Base-by-base conservation (phyloP, 306 rosid genomes). In the Cicer judaicum region DNA sequence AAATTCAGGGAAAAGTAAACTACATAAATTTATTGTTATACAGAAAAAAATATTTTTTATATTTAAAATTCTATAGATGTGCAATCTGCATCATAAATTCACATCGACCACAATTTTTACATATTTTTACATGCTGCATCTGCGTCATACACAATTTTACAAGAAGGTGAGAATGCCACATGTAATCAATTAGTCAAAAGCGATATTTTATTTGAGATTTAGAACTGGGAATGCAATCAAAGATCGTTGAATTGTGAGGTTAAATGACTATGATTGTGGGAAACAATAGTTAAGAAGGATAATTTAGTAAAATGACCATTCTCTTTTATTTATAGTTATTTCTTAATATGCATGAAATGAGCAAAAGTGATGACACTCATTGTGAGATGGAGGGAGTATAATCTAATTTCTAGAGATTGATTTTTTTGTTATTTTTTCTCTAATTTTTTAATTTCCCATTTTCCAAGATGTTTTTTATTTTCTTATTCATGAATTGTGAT, bases 401-500 rank as follows among this genome's bases (percentile, higher is more conserved):
- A 52, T 38, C 8, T 39, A 10, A 36, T 52, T 52, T 38, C 39
- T 40, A 41, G 18, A 29, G 52, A 53, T 70, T 70, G 8, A 4
- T 70, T 15, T 8, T 68, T 57, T 5, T 42, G 6, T 40, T 8
- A 55, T 57, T 55, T 64, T 7, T 5, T 54, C 12, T 2, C 10
- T 19, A 29, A 29, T 48, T 68, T 10, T 15, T 16, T 18, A 41
- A 40, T 16, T 57, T 46, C 40, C 46, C 47, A 65, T 36, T 50
- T 43, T 57, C 36, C 41, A 57, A 24, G 61, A 14, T 42, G 40
- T 73, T 34, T 6, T 5, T 57, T 48, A 38, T 64, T 29, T 64
- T 44, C 24, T 43, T 46, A 11, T 5, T 63, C 46, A 54, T 61
- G 64, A 39, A 50, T 67, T 78, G 38, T 36, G 54, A 14, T 47